Base-by-base conservation (phyloP, 495 filamentous ascomycete genomes). In the Xylaria sp. region DNA sequence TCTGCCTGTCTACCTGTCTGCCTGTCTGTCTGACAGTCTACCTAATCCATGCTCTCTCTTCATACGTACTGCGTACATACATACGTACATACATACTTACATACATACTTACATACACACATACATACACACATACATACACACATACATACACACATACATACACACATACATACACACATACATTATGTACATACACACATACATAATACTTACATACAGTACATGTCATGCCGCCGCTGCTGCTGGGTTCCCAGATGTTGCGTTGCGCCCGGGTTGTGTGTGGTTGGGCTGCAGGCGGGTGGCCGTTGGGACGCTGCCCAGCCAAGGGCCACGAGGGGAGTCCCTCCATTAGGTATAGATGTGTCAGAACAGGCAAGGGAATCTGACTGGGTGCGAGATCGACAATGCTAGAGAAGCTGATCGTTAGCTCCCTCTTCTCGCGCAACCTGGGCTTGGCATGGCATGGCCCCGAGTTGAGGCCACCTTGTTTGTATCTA, bases 281-380 rank as follows among this genome's bases (percentile, higher is more conserved):
- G 24, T n/a, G 48, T 59, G 69, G 61, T 71, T 71, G 61, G 69
- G 69, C 69, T 71, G 69, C 69, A 71, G 69, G 35, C 61, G 52
- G 44, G 67, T 40, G 5, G 40, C 52, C 53, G 52, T 35, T 68
- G 37, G 69, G 58, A 71, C 48, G 69, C 69, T 71, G 69, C 69
- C 69, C 69, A 71, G 69, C 58, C 69, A 59, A 71, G 50, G 50
- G 57, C 61, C 69, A 71, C 69, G 69, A 71, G 69, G 61, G 50
- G 50, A 66, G 52, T 71, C 61, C 26, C 48, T 40, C 46, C 35
- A 70, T 63, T 70, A 57, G 61, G 46, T n/a, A 40, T 44, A 46
- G 59, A 33, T 70, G n/a, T 33, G 64, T 67, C 64, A 55, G 64
- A 67, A 55, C 4, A 67, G 64, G 12, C 46, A 67, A 66, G 31